Conservation (phyloP, 306 rosid genomes). For the Gleditsia sinensis region DNA sequence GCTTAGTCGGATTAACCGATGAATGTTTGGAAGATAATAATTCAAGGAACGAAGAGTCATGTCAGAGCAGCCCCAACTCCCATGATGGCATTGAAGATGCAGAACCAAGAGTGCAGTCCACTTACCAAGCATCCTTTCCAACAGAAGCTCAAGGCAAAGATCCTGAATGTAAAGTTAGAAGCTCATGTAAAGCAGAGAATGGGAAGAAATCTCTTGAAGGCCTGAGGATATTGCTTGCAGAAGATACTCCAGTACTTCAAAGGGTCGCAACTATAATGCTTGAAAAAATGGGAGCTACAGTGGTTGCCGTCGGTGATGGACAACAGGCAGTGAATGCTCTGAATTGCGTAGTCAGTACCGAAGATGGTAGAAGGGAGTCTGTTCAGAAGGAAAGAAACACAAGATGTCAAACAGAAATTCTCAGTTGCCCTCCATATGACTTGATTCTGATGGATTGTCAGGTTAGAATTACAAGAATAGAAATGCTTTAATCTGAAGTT, state of each 20-base stretch:
- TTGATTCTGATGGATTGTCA: constrained; percentile 98
- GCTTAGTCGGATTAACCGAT: constrained; percentile 58
- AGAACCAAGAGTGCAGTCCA: constrained; percentile 21
- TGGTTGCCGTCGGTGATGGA: constrained; percentile 88
- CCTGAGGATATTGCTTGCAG: constrained; percentile 81
- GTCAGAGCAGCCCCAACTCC: constrained; percentile 35
- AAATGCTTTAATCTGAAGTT: constrained; percentile 9
- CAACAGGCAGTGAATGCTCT: constrained; percentile 92
- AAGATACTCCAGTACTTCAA: constrained; percentile 94
- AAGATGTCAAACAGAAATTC: constrained; percentile 48
- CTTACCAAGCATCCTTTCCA: constrained; percentile 35
- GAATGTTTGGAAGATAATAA: constrained; percentile 45
- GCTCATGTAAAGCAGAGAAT: constrained; percentile 45
- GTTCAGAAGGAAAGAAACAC: constrained; percentile 44
- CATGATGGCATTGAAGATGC: constrained; percentile 23
- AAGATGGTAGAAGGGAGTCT: constrained; percentile 52
- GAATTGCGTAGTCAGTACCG: constrained; percentile 45
- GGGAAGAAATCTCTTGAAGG: constrained; percentile 81
- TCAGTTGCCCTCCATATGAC: constrained; percentile 55
- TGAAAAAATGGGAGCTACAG: constrained; percentile 94
- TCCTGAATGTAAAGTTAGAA: constrained; percentile 32
- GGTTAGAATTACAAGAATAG: constrained; percentile 48
- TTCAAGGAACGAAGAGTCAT: constrained; percentile 46
- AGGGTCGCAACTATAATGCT: constrained; percentile 98
- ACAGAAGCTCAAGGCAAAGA: constrained; percentile 40